Conservation (phyloP, 73 alveolate species). For the Durusdinium trenchii region DNA sequence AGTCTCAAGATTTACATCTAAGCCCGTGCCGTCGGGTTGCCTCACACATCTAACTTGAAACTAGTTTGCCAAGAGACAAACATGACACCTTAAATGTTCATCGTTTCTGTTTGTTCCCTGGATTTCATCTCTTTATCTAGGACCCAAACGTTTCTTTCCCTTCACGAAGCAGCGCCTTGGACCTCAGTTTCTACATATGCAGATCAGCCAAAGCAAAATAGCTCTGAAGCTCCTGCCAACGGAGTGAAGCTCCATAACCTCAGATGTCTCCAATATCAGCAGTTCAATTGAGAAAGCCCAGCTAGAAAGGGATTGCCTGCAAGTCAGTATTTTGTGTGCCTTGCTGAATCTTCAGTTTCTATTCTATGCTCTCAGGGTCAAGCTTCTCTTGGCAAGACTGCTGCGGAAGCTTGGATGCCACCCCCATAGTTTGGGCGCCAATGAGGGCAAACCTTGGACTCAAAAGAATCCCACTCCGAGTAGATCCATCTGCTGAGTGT, state of each 20-base stretch:
- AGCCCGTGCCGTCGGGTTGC: slow-evolving; percentile 90
- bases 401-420: slow-evolving; percentile 77
- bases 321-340: neutral
- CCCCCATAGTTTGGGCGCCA: slow-evolving; percentile 67
- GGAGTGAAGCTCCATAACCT: slow-evolving; percentile 42
- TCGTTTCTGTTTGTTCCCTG: neutral
- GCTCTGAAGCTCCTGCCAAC: neutral
- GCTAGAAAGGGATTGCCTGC: too few species aligned
- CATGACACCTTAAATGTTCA: neutral
- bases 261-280: too few species aligned
- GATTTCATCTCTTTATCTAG: neutral
- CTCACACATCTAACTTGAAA: neutral
- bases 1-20: slow-evolving; percentile 66
- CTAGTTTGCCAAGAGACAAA: neutral
- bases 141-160: slow-evolving; percentile 30
- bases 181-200: neutral
- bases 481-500: neutral
- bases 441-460: slow-evolving; percentile 47
- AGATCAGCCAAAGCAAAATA: neutral
- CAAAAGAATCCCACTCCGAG: neutral
- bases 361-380: neutral
- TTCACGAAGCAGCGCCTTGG: slow-evolving; percentile 73
- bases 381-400: slow-evolving; percentile 11
- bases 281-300: too few species aligned
- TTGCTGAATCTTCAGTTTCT: neutral